These are phyloP conservation scores for Sutorius australiensis DNA, from an alignment of 768 basidiomycete genomes.

Conservation along the genomic window DNA sequence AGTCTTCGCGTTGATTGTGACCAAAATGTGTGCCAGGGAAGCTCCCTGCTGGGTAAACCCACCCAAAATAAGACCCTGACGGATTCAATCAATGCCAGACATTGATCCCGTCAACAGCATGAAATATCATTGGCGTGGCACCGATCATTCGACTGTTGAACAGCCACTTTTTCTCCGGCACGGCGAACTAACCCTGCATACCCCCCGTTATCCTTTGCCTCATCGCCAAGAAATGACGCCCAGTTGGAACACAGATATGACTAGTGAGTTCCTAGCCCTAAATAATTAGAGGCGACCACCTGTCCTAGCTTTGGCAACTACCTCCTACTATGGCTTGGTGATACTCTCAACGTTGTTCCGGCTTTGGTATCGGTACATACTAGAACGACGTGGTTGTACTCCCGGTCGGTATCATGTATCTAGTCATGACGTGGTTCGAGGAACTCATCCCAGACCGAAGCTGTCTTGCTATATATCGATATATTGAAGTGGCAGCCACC, in stretches of 20 bases:
- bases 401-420: not conserved
- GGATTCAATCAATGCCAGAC: not conserved
- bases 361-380: not conserved
- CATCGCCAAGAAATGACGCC: not conserved
- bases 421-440: not conserved
- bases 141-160: not conserved
- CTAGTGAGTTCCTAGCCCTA: not conserved
- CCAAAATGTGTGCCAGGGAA: not conserved
- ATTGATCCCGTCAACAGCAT: not conserved
- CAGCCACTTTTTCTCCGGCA: not conserved
- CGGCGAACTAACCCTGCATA: not conserved
- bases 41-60: not conserved
- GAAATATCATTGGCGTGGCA: not conserved
- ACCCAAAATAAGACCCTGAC: not conserved
- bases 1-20: not conserved
- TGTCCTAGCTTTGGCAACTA: not conserved
- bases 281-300: not conserved
- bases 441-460: not conserved
- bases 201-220: not conserved
- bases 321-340: constrained; percentile 1
- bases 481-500: not conserved
- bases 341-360: constrained; percentile 1
- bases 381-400: constrained; percentile 1
- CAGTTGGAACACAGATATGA: not conserved
- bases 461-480: not conserved